phyloP scores from a whole-genome alignment of 129 eudicot genomes.

The Escallonia rubra region DNA sequence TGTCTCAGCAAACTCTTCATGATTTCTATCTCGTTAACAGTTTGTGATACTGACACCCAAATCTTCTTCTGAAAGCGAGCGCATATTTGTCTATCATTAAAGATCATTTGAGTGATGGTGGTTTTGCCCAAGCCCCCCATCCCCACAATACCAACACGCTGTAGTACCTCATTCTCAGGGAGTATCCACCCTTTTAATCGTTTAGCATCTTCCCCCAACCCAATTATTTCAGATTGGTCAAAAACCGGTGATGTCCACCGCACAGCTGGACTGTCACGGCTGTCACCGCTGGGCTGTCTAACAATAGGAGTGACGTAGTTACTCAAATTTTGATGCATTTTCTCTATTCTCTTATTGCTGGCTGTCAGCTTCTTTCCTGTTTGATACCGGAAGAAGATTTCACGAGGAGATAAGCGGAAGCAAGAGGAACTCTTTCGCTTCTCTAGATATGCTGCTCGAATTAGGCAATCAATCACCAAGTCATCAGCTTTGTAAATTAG shows the following conservation, averaged over 20 bases:
- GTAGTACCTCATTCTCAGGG: conserved; percentile 18
- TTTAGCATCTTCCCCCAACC: conserved; percentile 20
- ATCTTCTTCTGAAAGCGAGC: conserved; percentile 25
- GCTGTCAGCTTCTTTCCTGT: conserved; percentile 20
- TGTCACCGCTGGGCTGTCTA: background rate
- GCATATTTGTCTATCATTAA: conserved; percentile 20
- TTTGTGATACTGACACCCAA: conserved; percentile 32
- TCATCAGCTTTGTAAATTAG: conserved; percentile 31
- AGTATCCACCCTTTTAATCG: conserved; percentile 24
- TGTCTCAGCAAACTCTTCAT: no score
- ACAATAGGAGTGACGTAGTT: conserved; percentile 9
- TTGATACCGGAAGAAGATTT: background rate
- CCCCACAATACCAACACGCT: conserved; percentile 27
- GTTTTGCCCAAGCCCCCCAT: conserved; percentile 20
- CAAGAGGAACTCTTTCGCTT: background rate
- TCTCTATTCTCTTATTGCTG: conserved; percentile 15
- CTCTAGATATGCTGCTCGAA: background rate
- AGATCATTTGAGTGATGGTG: conserved; percentile 22
- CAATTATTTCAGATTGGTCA: conserved; percentile 25
- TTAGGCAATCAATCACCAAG: conserved; percentile 20
- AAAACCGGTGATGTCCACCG: conserved; percentile 26
- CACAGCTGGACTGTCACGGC: conserved; percentile 1
- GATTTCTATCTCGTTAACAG: background rate
- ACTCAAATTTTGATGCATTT: conserved; percentile 9
- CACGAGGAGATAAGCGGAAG: background rate